These are phyloP conservation scores for Rhododendron ferrugineum DNA, from an alignment of 148 eudicot species.

Conservation along the genomic window DNA sequence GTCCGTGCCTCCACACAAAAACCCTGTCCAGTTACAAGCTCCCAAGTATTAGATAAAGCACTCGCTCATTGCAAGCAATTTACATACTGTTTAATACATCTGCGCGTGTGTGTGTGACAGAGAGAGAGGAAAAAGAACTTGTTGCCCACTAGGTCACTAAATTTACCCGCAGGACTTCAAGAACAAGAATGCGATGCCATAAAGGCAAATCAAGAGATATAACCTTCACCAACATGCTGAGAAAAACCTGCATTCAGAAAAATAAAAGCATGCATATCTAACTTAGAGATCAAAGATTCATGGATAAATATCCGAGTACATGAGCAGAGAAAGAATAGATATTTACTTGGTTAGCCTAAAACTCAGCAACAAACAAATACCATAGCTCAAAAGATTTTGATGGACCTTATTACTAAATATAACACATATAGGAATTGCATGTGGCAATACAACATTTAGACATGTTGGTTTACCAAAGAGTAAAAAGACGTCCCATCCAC, in stretches of 20 bases:
- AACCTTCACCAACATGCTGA: conserved; percentile 86
- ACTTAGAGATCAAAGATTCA: not conserved
- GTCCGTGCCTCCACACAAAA: conserved; percentile 98
- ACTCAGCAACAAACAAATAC: not conserved
- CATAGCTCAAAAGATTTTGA: not conserved
- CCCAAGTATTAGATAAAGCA: conserved; percentile 10
- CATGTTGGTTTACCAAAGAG: not conserved
- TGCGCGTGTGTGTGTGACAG: not conserved
- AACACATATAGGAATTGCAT: not conserved
- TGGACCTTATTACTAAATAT: not conserved
- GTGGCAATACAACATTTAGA: not conserved
- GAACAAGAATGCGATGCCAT: conserved; percentile 98
- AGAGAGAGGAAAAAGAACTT: not conserved
- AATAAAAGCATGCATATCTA: not conserved
- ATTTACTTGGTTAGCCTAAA: not conserved
- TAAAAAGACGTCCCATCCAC: not conserved
- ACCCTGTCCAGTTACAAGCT: conserved; percentile 58
- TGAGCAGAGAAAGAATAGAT: not conserved
- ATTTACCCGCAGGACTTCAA: conserved; percentile 93
- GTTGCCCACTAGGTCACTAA: not conserved
- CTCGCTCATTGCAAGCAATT: not conserved
- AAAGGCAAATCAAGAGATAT: conserved; percentile 89
- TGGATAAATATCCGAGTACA: not conserved
- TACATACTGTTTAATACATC: not conserved
- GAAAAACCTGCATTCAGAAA: conserved; percentile 67